Evolutionary conservation across 441 rosid genomes (phyloP).

Genomic region (Erodium texanum): DNA sequence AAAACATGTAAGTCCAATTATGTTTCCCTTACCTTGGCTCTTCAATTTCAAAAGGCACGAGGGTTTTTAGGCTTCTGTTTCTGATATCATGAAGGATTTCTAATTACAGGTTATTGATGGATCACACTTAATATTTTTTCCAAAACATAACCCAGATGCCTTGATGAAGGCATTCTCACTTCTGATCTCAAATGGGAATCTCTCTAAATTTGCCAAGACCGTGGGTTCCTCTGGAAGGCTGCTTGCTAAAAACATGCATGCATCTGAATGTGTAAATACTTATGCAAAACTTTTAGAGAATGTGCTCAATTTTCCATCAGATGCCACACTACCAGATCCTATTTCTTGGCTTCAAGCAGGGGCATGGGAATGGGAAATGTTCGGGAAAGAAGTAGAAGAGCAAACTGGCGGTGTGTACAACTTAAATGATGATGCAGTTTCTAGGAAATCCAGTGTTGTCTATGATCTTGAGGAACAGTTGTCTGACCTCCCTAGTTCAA

Average conservation of each 20-base stretch:
- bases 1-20: conserved; percentile 55
- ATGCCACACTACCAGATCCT: conserved; percentile 57
- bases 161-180: conserved; percentile 67
- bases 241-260: conserved; percentile 72
- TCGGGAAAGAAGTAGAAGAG: conserved; percentile 36
- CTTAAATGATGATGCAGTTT: conserved; percentile 27
- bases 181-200: conserved; percentile 64
- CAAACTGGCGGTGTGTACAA: conserved; percentile 27
- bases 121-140: conserved; percentile 57
- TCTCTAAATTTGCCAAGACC: conserved; percentile 61
- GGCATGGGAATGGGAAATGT: conserved; percentile 81
- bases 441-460: conserved; percentile 39
- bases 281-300: conserved; percentile 81
- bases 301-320: conserved; percentile 69
- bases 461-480: conserved; percentile 58
- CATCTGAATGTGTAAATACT: conserved; percentile 63
- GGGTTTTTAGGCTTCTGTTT: conserved; percentile 12
- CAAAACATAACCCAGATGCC: conserved; percentile 58
- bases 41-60: conserved; percentile 16
- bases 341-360: conserved; percentile 49
- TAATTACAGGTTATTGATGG: conserved; percentile 60
- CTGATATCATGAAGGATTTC: conserved; percentile 14
- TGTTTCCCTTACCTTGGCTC: conserved; percentile 14
- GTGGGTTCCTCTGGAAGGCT: conserved; percentile 74
- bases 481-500: conserved; percentile 31